phyloP scores from a whole-genome alignment of 257 asterid genomes.

The Datura wrightii region DNA sequence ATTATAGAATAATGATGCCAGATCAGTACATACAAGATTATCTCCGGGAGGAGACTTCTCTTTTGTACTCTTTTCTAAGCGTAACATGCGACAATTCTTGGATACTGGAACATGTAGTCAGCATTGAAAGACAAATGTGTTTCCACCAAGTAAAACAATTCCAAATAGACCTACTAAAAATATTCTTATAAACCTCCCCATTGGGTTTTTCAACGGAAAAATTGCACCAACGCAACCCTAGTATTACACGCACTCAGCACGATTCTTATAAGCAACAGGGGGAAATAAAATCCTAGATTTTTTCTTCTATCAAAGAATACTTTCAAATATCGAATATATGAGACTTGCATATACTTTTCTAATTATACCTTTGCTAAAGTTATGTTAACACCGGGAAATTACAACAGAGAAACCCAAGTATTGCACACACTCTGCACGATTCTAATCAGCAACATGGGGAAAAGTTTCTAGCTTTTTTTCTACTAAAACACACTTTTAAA shows the following conservation, averaged over 20 bases:
- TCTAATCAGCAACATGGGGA: no score
- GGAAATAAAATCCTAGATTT: not conserved
- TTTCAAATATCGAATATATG: not conserved
- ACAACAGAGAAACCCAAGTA: no score
- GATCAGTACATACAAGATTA: no score
- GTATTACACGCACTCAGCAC: not conserved
- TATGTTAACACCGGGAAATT: not conserved
- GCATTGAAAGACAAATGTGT: no score
- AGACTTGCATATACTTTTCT: not conserved
- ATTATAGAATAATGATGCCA: no score
- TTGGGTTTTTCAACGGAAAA: not conserved
- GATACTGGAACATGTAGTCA: no score
- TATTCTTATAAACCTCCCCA: slow-evolving; percentile 8
- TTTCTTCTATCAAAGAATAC: not conserved
- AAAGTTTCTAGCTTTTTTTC: no score
- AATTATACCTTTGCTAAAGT: not conserved
- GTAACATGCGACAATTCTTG: no score
- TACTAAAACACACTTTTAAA: no score
- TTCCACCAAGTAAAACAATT: not conserved
- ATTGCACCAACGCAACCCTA: not conserved
- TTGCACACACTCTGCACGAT: no score
- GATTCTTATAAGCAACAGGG: not conserved
- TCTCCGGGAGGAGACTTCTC: no score
- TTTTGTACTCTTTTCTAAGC: no score
- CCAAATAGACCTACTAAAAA: not conserved